phyloP scores from a whole-genome alignment of 1,139 yeast species.

The Hanseniaspora uvarum region DNA sequence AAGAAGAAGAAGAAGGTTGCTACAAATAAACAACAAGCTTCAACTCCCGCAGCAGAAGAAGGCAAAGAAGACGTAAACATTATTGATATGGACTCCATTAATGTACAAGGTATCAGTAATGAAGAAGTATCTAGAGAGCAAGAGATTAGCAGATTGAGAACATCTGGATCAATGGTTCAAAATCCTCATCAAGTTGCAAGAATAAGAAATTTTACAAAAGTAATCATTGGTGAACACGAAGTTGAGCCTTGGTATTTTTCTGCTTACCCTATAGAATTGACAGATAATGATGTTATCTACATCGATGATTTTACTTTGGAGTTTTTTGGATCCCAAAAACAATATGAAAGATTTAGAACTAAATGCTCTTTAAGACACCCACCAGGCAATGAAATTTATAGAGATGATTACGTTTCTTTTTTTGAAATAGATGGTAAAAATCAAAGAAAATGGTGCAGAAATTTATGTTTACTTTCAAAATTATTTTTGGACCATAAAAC shows the following conservation, averaged over 20 bases:
- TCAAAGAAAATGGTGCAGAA: slow-evolving; percentile 95
- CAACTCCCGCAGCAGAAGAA: slow-evolving; percentile 22
- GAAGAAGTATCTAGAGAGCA: slow-evolving; percentile 76
- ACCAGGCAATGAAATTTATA: slow-evolving; percentile 93
- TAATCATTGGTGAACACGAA: slow-evolving; percentile 79
- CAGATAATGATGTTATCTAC: slow-evolving; percentile 80
- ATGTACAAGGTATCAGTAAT: slow-evolving; percentile 66
- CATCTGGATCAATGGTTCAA: slow-evolving; percentile 95
- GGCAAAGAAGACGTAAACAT: slow-evolving; percentile 38
- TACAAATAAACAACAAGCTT: slow-evolving; percentile 22
- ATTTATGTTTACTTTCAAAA: slow-evolving; percentile 77
- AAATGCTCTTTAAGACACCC: slow-evolving; percentile 88
- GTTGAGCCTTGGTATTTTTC: slow-evolving; percentile 99
- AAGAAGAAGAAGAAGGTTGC: slow-evolving; percentile 28
- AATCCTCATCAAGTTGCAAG: slow-evolving; percentile 78
- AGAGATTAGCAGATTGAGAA: slow-evolving; percentile 81
- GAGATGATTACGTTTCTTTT: slow-evolving; percentile 75
- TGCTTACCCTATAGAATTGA: slow-evolving; percentile 88
- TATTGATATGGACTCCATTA: slow-evolving; percentile 76
- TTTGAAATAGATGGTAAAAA: slow-evolving; percentile 95
- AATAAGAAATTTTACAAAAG: slow-evolving; percentile 67
- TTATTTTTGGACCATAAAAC: slow-evolving; percentile 91
- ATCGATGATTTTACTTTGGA: slow-evolving; percentile 85
- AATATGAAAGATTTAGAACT: slow-evolving; percentile 79
- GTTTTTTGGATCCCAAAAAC: slow-evolving; percentile 80